These are phyloP conservation scores for Cystobasidium tubakii DNA, from an alignment of 768 basidiomycete genomes.

Conservation along the genomic window DNA sequence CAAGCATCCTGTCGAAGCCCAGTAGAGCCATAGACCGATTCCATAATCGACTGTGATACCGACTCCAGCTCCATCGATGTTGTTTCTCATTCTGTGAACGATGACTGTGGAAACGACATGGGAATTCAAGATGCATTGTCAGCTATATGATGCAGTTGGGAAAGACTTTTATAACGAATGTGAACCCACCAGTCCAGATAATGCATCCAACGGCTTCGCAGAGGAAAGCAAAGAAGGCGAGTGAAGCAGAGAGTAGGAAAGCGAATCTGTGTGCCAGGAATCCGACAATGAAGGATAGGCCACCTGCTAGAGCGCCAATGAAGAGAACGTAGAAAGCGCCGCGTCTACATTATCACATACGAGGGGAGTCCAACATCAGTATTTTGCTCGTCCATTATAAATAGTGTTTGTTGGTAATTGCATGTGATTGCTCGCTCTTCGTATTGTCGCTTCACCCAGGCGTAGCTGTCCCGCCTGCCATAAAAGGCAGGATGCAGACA, in stretches of 20 bases:
- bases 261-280: conserved; percentile 57
- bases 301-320: conserved; percentile 37
- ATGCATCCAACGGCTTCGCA: conserved; percentile 29
- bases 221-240: conserved; percentile 53
- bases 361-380: background rate
- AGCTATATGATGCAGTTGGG: no score
- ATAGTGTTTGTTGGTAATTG: background rate
- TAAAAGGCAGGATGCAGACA: conserved; percentile 11
- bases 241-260: conserved; percentile 79
- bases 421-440: background rate
- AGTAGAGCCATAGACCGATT: conserved; percentile 34
- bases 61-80: conserved; percentile 7
- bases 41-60: conserved; percentile 35
- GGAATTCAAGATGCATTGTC: background rate
- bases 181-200: conserved; percentile 36
- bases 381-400: background rate
- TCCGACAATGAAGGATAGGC: conserved; percentile 32
- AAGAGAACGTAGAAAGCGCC: conserved; percentile 54
- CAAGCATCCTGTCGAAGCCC: conserved; percentile 33
- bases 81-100: background rate
- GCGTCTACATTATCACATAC: background rate
- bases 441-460: conserved; percentile 7
- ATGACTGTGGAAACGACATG: background rate
- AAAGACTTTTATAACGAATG: no score
- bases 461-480: conserved; percentile 8